Evolutionary conservation across 352 stramenopile species (phyloP).

Genomic region (Phytophthora hibernalis): DNA sequence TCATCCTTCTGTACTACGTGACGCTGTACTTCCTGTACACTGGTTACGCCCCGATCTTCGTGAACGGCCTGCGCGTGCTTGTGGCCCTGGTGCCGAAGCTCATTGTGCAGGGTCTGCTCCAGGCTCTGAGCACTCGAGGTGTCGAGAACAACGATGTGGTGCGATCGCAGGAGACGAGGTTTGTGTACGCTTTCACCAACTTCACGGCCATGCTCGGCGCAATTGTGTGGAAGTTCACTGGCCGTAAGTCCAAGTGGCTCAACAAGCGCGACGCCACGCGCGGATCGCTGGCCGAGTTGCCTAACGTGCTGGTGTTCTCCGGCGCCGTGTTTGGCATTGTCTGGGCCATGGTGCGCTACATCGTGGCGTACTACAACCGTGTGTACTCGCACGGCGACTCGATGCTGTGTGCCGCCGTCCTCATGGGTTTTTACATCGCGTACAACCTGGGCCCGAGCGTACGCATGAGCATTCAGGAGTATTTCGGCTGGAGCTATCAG

Average conservation of each 20-base stretch:
- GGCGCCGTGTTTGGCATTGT: conserved; percentile 74
- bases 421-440: conserved; percentile 82
- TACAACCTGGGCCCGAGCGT: conserved; percentile 82
- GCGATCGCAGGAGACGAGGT: conserved; percentile 81
- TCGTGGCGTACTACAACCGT: conserved; percentile 77
- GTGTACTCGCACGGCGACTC: conserved; percentile 81
- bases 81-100: conserved; percentile 77
- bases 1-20: conserved; percentile 88
- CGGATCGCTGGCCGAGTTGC: conserved; percentile 76
- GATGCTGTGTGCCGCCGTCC: conserved; percentile 67
- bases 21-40: conserved; percentile 90
- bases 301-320: conserved; percentile 87
- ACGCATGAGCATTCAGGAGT: conserved; percentile 88
- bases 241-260: conserved; percentile 71
- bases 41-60: conserved; percentile 83
- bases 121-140: conserved; percentile 74
- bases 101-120: conserved; percentile 76
- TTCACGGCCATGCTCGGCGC: conserved; percentile 77
- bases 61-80: conserved; percentile 74
- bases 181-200: conserved; percentile 87
- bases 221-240: conserved; percentile 87
- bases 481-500: conserved; percentile 91
- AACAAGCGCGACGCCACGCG: conserved; percentile 71
- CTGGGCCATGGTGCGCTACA: conserved; percentile 85
- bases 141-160: conserved; percentile 87